These are phyloP conservation scores for Geosmithia flava DNA, from an alignment of 2,329 filamentous ascomycete genomes.

Conservation along the genomic window DNA sequence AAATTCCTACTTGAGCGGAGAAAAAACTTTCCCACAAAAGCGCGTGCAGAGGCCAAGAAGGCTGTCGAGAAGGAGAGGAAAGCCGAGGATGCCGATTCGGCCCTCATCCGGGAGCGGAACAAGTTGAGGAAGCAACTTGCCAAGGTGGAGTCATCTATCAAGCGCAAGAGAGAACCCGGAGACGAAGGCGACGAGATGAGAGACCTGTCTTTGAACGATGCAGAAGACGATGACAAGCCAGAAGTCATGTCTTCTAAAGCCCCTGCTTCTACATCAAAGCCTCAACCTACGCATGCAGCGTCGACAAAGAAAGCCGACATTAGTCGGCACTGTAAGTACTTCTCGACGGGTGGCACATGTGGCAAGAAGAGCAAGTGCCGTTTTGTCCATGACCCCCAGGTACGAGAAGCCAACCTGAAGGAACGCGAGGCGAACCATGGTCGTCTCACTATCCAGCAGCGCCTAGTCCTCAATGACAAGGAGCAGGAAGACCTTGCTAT, in stretches of 20 bases:
- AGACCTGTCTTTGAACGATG: constrained; percentile 30
- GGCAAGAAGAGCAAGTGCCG: constrained; percentile 67
- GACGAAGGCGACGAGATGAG: constrained; percentile 57
- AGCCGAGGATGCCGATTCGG: constrained; percentile 49
- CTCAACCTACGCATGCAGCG: constrained; percentile 25
- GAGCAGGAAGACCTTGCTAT: constrained; percentile 56
- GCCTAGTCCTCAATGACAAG: constrained; percentile 54
- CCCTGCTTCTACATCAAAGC: constrained; percentile 6
- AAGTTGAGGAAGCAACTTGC: constrained; percentile 52
- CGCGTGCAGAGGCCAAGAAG: constrained; percentile 53
- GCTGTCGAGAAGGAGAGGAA: constrained; percentile 29
- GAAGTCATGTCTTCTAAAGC: constrained; percentile 35
- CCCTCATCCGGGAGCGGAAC: constrained; percentile 46
- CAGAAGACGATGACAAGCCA: constrained; percentile 47
- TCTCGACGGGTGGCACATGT: constrained; percentile 54
- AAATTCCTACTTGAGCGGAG: constrained; percentile 73
- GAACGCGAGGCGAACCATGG: constrained; percentile 54
- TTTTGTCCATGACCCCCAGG: constrained; percentile 54
- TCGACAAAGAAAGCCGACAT: constrained; percentile 43
- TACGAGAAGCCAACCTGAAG: constrained; percentile 49
- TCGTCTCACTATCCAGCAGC: constrained; percentile 53
- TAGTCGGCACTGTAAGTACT: constrained; percentile 58
- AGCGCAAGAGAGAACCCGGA: constrained; percentile 55
- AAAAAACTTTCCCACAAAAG: constrained; percentile 68
- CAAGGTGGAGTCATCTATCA: constrained; percentile 58